Percentiles rank a stretch among this genome's conserved stretches.
phyloP scores from a whole-genome alignment of 2,329 filamentous ascomycete species.

The Claviceps capensis region DNA sequence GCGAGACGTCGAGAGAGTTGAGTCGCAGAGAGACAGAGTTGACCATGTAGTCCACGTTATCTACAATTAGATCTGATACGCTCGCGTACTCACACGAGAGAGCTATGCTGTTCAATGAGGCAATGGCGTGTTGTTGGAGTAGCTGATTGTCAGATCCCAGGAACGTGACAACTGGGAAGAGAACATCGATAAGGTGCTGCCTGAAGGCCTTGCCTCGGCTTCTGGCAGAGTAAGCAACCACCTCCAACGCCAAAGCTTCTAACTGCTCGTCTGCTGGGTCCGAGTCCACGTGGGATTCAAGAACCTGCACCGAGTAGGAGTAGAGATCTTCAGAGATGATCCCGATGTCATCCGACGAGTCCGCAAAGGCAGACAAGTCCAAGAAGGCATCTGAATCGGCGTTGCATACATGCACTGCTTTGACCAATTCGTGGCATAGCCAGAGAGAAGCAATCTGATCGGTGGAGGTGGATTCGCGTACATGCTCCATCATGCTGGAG shows the following conservation, averaged over 20 bases:
- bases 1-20: slow-evolving; percentile 84
- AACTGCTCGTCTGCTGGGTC: slow-evolving; percentile 52
- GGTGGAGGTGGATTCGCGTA: slow-evolving; percentile 43
- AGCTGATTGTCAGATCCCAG: slow-evolving; percentile 56
- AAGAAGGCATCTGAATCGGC: slow-evolving; percentile 54
- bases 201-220: slow-evolving; percentile 56
- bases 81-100: slow-evolving; percentile 57
- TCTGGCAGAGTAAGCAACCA: slow-evolving; percentile 61
- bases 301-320: slow-evolving; percentile 47
- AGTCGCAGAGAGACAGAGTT: slow-evolving; percentile 82
- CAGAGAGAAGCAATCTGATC: slow-evolving; percentile 61
- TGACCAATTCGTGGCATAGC: slow-evolving; percentile 62
- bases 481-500: slow-evolving; percentile 48
- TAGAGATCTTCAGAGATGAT: slow-evolving; percentile 51
- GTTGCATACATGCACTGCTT: slow-evolving; percentile 36
- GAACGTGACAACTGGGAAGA: slow-evolving; percentile 86
- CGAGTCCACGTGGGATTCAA: slow-evolving; percentile 40
- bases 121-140: slow-evolving; percentile 70
- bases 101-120: slow-evolving; percentile 70
- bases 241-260: slow-evolving; percentile 68
- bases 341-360: slow-evolving; percentile 28
- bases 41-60: slow-evolving; percentile 92
- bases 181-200: slow-evolving; percentile 73
- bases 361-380: slow-evolving; percentile 29
- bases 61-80: slow-evolving; percentile 67